Conservation (phyloP, 805 yeast genomes). For the Candida namnaoensis region DNA sequence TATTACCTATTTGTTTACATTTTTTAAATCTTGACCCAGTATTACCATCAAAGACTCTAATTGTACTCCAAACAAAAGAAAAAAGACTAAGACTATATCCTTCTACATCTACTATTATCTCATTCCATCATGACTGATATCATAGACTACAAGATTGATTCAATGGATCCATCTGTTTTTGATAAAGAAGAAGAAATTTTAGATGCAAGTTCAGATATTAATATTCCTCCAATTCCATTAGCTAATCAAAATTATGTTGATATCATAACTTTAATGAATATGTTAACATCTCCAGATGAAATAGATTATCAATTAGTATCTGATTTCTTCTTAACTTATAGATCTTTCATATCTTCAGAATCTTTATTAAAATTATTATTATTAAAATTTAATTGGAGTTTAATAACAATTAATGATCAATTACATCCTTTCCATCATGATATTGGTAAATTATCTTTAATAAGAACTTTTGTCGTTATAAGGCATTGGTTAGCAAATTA, state of each 20-base stretch:
- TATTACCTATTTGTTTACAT: too few species aligned
- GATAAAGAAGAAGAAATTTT: conserved; percentile 2
- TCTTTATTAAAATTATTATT: conserved; percentile 53
- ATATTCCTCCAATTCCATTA: neutral
- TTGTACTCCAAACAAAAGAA: too few species aligned
- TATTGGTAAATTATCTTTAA: conserved; percentile 56
- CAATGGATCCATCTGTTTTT: conserved; percentile 4
- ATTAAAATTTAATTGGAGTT: conserved; percentile 67
- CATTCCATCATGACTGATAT: conserved; percentile 15
- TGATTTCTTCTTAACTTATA: conserved; percentile 80
- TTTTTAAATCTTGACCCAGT: too few species aligned
- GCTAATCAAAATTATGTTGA: conserved; percentile 5
- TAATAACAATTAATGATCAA: conserved; percentile 25
- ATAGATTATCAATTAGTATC: conserved; percentile 71
- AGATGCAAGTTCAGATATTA: neutral
- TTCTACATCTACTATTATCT: too few species aligned
- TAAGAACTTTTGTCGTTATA: conserved; percentile 78
- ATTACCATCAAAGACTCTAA: too few species aligned
- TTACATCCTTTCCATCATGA: conserved; percentile 22
- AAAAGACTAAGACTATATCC: too few species aligned
- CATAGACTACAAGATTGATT: conserved; percentile 7
- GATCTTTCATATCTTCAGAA: conserved; percentile 55
- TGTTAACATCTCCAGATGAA: conserved; percentile 13
- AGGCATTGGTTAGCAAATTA: conserved; percentile 89
- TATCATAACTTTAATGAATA: conserved; percentile 9